These are phyloP conservation scores for Xylaria curta DNA, from an alignment of 495 filamentous ascomycete genomes.

Conservation along the genomic window DNA sequence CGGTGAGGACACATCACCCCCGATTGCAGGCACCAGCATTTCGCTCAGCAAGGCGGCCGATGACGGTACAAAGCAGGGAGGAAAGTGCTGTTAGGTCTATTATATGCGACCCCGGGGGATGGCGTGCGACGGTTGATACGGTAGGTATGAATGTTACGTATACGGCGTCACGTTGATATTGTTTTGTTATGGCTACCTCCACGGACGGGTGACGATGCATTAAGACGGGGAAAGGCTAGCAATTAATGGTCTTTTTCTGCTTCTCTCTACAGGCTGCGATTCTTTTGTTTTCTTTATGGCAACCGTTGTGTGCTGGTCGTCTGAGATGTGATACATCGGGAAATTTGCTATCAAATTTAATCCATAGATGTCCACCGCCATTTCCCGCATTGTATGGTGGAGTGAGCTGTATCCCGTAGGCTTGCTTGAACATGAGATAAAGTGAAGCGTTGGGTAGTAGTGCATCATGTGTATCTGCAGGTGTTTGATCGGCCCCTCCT, in stretches of 20 bases:
- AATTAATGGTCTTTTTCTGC: conserved; percentile 34
- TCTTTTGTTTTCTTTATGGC: conserved; percentile 42
- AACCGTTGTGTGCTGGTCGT: conserved; percentile 30
- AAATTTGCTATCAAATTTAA: conserved; percentile 38
- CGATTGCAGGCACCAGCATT: conserved; percentile 77
- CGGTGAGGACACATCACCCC: conserved; percentile 75
- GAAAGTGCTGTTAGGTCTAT: conserved; percentile 80
- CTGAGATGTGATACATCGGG: conserved; percentile 36
- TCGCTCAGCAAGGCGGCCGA: conserved; percentile 79
- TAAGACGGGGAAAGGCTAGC: conserved; percentile 37
- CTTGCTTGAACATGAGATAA: not conserved
- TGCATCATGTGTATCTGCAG: conserved; percentile 11
- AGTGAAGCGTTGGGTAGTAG: conserved; percentile 1
- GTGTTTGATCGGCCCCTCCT: conserved; percentile 21
- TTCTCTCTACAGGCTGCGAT: conserved; percentile 40
- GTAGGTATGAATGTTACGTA: conserved; percentile 49
- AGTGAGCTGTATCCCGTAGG: not conserved
- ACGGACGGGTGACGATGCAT: conserved; percentile 44
- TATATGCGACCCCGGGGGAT: conserved; percentile 34
- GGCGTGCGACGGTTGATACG: conserved; percentile 46
- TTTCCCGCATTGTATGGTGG: conserved; percentile 1
- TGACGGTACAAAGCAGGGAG: conserved; percentile 77
- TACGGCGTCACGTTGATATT: conserved; percentile 54
- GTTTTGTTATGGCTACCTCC: conserved; percentile 32
- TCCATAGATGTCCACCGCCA: conserved; percentile 30